Evolutionary conservation across 352 stramenopile genomes (phyloP).

Genomic region (Plasmopara viticola): DNA sequence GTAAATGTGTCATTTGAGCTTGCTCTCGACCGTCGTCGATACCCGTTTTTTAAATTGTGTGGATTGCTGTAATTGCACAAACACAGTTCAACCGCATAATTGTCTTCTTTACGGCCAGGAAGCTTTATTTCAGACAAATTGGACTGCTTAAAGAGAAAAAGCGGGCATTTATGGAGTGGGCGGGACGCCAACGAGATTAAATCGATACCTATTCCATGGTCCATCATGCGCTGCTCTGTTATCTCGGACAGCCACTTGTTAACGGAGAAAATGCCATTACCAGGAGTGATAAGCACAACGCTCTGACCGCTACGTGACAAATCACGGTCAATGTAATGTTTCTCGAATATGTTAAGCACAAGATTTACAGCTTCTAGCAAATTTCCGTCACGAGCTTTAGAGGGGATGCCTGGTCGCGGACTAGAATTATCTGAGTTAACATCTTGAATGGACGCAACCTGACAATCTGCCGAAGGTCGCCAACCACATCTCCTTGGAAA

Average conservation of each 20-base stretch:
- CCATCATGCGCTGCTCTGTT: slow-evolving; percentile 99
- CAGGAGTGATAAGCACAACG: slow-evolving; percentile 93
- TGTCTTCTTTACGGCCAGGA: slow-evolving; percentile 35
- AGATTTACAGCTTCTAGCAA: slow-evolving; percentile 98
- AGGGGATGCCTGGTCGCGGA: slow-evolving; percentile 44
- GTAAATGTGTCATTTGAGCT: slow-evolving; percentile 36
- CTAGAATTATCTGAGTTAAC: slow-evolving; percentile 9
- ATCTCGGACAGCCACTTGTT: slow-evolving; percentile 94
- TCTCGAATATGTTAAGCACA: slow-evolving; percentile 97
- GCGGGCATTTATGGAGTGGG: slow-evolving; percentile 95
- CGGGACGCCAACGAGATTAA: slow-evolving; percentile 93
- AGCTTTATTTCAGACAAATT: slow-evolving; percentile 58
- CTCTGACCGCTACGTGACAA: slow-evolving; percentile 93
- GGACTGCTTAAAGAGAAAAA: slow-evolving; percentile 94
- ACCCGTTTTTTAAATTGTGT: slow-evolving; percentile 20
- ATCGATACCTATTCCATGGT: slow-evolving; percentile 98
- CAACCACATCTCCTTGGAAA: slow-evolving; percentile 69
- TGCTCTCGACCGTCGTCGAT: slow-evolving; percentile 36
- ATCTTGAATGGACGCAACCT: slow-evolving; percentile 25
- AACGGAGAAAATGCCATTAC: slow-evolving; percentile 95
- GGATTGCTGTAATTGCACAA: slow-evolving; percentile 35
- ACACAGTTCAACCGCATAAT: slow-evolving; percentile 34
- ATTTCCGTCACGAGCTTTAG: slow-evolving; percentile 87
- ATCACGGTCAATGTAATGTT: slow-evolving; percentile 97
- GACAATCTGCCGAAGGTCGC: slow-evolving; percentile 39